These are phyloP conservation scores for Puya raimondii DNA, from an alignment of 176 grass and related monocot species.

Conservation along the genomic window DNA sequence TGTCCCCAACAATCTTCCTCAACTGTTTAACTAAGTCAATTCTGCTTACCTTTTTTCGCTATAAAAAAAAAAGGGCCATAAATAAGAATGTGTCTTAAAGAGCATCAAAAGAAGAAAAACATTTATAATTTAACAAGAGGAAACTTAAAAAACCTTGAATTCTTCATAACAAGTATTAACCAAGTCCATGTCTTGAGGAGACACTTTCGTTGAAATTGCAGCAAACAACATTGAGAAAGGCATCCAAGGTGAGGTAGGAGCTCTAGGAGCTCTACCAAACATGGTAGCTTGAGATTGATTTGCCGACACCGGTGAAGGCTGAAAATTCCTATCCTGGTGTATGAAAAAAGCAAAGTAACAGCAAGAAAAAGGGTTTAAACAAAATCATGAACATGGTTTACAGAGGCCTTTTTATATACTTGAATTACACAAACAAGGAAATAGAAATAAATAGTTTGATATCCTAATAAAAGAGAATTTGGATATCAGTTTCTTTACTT, in stretches of 20 bases:
- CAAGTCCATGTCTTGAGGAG: conserved; percentile 50
- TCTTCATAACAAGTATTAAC: conserved; percentile 54
- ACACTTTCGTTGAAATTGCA: conserved; percentile 59
- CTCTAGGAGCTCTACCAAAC: conserved; percentile 6
- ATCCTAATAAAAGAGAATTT: background rate
- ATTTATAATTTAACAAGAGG: background rate
- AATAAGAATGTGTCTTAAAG: background rate
- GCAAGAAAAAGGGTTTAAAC: background rate
- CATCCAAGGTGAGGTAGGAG: conserved; percentile 61
- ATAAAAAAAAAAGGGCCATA: conserved; percentile 15
- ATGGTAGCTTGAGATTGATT: conserved; percentile 2
- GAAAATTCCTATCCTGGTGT: background rate
- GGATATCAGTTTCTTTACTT: too few relatives aligned
- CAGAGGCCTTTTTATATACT: background rate
- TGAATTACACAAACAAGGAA: background rate
- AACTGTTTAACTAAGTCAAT: conserved; percentile 40
- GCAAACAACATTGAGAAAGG: conserved; percentile 80
- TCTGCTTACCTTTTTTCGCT: conserved; percentile 67
- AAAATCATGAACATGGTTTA: background rate
- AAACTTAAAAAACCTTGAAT: conserved; percentile 50
- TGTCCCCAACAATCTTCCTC: conserved; percentile 58
- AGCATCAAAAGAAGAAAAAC: background rate
- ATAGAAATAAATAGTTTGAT: background rate
- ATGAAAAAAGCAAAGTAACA: background rate
- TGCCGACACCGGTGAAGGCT: background rate